These are phyloP conservation scores for Hyaloscypha variabilis DNA, from an alignment of 495 filamentous ascomycete species.

Conservation along the genomic window DNA sequence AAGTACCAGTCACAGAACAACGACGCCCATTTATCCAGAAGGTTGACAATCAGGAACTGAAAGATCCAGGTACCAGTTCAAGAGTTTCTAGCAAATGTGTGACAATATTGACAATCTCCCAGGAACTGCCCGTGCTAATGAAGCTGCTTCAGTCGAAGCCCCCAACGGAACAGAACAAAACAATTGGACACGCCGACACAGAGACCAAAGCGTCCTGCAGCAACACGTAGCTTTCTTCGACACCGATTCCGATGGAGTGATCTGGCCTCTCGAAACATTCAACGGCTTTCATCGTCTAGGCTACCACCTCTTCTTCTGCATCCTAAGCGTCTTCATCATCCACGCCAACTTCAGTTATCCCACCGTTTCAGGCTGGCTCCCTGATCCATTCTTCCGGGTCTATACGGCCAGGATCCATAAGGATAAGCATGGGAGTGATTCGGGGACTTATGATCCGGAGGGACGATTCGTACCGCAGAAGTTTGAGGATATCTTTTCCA, in stretches of 20 bases:
- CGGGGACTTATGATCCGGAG: slow-evolving; percentile 53
- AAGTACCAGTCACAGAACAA: slow-evolving; percentile 30
- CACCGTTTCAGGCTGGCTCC: slow-evolving; percentile 41
- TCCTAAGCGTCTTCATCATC: slow-evolving; percentile 48
- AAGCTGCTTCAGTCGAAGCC: slow-evolving; percentile 16
- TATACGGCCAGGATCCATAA: slow-evolving; percentile 54
- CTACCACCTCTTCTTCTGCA: slow-evolving; percentile 49
- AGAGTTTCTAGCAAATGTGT: background rate
- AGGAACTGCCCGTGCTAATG: slow-evolving; percentile 24
- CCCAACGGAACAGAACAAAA: slow-evolving; percentile 20
- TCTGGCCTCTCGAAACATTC: slow-evolving; percentile 55
- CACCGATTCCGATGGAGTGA: slow-evolving; percentile 50
- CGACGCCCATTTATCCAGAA: slow-evolving; percentile 34
- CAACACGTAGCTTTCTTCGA: slow-evolving; percentile 60
- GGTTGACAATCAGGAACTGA: slow-evolving; percentile 27
- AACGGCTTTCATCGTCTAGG: slow-evolving; percentile 54
- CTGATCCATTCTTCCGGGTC: slow-evolving; percentile 55
- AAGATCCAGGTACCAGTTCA: slow-evolving; percentile 23
- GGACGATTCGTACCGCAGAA: slow-evolving; percentile 55
- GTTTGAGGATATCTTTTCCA: slow-evolving; percentile 62
- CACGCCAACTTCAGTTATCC: slow-evolving; percentile 55
- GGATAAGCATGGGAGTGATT: slow-evolving; percentile 61
- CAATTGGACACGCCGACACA: slow-evolving; percentile 6
- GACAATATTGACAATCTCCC: background rate
- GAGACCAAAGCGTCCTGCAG: slow-evolving; percentile 41